These are phyloP conservation scores for Isoetes engelmannii DNA, from an alignment of 83 land plant genomes.

Conservation along the genomic window DNA sequence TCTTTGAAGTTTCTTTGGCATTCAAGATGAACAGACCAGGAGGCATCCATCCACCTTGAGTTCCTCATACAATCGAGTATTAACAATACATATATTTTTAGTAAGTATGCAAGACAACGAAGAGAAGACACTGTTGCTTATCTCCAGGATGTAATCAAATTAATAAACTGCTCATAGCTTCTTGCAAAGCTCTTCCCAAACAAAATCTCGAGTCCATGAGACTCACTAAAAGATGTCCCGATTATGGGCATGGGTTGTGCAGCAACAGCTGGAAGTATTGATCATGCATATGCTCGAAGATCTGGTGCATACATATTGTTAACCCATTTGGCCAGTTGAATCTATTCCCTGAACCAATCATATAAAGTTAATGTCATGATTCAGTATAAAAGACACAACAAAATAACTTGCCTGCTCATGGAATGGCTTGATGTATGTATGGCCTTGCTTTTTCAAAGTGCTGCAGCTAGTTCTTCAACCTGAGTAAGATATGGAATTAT, in stretches of 20 bases:
- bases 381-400: too few species aligned
- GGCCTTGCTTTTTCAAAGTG: conserved; percentile 47
- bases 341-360: too few species aligned
- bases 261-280: conserved; percentile 48
- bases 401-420: too few species aligned
- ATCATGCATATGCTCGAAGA: conserved; percentile 36
- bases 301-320: conserved; percentile 55
- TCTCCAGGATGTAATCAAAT: conserved; percentile 2
- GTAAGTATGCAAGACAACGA: too few species aligned
- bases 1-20: too few species aligned
- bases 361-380: too few species aligned
- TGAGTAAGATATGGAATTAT: conserved; percentile 11
- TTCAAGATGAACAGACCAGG: too few species aligned
- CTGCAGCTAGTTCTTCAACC: conserved; percentile 79
- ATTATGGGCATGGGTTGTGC: conserved; percentile 56
- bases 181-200: conserved; percentile 69
- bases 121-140: too few species aligned
- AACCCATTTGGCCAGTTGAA: too few species aligned
- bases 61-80: too few species aligned
- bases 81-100: too few species aligned
- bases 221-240: conserved; percentile 19
- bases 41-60: too few species aligned
- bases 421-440: background rate
- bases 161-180: conserved; percentile 81
- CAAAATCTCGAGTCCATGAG: conserved; percentile 53